Evolutionary conservation across 352 stramenopile genomes (phyloP).

Genomic region (Plasmopara muralis): DNA sequence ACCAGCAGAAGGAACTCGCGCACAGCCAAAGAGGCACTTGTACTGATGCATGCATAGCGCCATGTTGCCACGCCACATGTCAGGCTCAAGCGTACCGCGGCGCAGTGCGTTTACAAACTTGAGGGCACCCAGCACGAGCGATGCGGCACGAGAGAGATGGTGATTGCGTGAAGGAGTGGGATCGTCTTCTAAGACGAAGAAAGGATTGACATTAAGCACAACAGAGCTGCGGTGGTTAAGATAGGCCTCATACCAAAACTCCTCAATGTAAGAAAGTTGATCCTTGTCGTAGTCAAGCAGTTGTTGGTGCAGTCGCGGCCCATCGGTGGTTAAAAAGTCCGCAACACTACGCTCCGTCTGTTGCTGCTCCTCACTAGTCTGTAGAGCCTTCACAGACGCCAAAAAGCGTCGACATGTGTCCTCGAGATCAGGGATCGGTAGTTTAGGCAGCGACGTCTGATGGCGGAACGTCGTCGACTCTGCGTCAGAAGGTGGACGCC

Average conservation of each 20-base stretch:
- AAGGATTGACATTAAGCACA: slow-evolving; percentile 96
- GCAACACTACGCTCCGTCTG: slow-evolving; percentile 41
- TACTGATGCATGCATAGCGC: slow-evolving; percentile 97
- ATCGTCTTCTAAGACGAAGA: slow-evolving; percentile 93
- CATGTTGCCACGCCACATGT: slow-evolving; percentile 82
- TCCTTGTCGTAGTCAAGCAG: slow-evolving; percentile 66
- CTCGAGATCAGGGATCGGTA: slow-evolving; percentile 79
- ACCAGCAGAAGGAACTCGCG: slow-evolving; percentile 69
- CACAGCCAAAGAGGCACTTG: slow-evolving; percentile 85
- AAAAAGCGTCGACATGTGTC: slow-evolving; percentile 75
- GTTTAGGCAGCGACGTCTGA: slow-evolving; percentile 67
- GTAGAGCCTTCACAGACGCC: slow-evolving; percentile 63
- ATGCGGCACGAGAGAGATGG: slow-evolving; percentile 86
- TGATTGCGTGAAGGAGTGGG: slow-evolving; percentile 83
- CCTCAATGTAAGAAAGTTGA: slow-evolving; percentile 81
- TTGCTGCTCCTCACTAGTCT: slow-evolving; percentile 60
- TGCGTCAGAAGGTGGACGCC: slow-evolving; percentile 23
- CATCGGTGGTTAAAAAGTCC: slow-evolving; percentile 61
- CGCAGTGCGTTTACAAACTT: slow-evolving; percentile 90
- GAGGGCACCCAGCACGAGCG: slow-evolving; percentile 86
- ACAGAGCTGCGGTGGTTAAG: slow-evolving; percentile 88
- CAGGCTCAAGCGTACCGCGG: slow-evolving; percentile 86
- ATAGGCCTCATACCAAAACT: slow-evolving; percentile 97
- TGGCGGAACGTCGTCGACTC: slow-evolving; percentile 66
- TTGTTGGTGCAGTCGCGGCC: slow-evolving; percentile 62